Conservation (phyloP, 257 asterid species). For the Salvia rosmarinus region DNA sequence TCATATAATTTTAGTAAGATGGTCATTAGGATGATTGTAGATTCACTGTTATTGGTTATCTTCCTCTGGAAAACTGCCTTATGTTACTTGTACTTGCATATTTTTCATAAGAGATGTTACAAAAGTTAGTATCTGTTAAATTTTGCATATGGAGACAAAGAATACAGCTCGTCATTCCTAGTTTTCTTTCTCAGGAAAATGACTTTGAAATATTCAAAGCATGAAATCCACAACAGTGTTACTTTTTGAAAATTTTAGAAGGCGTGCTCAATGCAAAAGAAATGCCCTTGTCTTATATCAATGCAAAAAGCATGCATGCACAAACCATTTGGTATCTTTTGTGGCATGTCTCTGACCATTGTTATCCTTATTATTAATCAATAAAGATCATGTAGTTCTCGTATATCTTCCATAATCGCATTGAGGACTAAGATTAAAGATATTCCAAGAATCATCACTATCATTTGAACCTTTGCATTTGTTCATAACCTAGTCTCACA, state of each 20-base stretch:
- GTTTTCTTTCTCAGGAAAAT: conserved; percentile 10
- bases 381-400: background rate
- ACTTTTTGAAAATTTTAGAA: background rate
- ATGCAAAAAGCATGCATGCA: background rate
- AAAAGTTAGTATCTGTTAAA: background rate
- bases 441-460: conserved; percentile 12
- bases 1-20: conserved; percentile 9
- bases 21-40: conserved; percentile 17
- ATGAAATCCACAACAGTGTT: conserved; percentile 4
- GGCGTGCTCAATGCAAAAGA: background rate
- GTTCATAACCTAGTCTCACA: background rate
- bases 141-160: background rate
- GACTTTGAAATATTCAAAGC: conserved; percentile 11
- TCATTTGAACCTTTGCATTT: conserved; percentile 14
- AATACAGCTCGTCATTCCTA: background rate
- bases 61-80: conserved; percentile 19
- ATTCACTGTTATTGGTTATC: background rate
- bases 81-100: conserved; percentile 18
- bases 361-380: conserved; percentile 29
- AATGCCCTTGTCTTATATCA: conserved; percentile 14
- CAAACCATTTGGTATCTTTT: background rate
- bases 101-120: background rate
- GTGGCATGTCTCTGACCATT: conserved; percentile 1
- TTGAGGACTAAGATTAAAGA: conserved; percentile 8
- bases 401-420: background rate